Evolutionary conservation across 768 basidiomycete species (phyloP).

Genomic region (Inosperma sp.): DNA sequence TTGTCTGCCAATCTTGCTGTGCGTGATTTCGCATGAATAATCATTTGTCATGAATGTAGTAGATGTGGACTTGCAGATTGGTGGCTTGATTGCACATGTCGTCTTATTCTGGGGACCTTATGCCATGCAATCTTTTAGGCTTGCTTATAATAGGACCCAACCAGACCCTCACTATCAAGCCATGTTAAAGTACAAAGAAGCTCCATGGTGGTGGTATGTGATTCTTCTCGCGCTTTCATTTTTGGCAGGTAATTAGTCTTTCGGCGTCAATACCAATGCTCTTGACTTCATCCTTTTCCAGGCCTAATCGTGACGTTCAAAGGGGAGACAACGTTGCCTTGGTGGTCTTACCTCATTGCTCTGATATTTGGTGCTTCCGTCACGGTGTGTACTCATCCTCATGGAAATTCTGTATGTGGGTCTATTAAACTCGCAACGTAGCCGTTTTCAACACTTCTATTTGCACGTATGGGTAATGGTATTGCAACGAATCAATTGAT

Average conservation of each 20-base stretch:
- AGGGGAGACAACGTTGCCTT: slow-evolving; percentile 57
- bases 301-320: slow-evolving; percentile 54
- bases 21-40: slow-evolving; percentile 11
- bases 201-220: slow-evolving; percentile 58
- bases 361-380: slow-evolving; percentile 46
- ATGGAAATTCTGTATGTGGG: neutral
- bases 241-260: slow-evolving; percentile 42
- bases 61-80: slow-evolving; percentile 37
- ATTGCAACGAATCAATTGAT: slow-evolving; percentile 57
- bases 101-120: slow-evolving; percentile 56
- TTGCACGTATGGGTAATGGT: slow-evolving; percentile 57
- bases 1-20: slow-evolving; percentile 46
- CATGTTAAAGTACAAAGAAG: slow-evolving; percentile 58
- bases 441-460: slow-evolving; percentile 55
- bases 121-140: slow-evolving; percentile 46
- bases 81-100: slow-evolving; percentile 53
- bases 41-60: neutral
- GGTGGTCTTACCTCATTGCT: slow-evolving; percentile 59
- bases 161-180: slow-evolving; percentile 57
- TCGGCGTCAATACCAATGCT: neutral
- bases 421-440: slow-evolving; percentile 17
- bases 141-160: slow-evolving; percentile 41
- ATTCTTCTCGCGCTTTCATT: slow-evolving; percentile 47
- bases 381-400: slow-evolving; percentile 23
- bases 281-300: slow-evolving; percentile 13